Evolutionary conservation across 805 yeast species (phyloP).

Genomic region (Teunomyces tritomae): DNA sequence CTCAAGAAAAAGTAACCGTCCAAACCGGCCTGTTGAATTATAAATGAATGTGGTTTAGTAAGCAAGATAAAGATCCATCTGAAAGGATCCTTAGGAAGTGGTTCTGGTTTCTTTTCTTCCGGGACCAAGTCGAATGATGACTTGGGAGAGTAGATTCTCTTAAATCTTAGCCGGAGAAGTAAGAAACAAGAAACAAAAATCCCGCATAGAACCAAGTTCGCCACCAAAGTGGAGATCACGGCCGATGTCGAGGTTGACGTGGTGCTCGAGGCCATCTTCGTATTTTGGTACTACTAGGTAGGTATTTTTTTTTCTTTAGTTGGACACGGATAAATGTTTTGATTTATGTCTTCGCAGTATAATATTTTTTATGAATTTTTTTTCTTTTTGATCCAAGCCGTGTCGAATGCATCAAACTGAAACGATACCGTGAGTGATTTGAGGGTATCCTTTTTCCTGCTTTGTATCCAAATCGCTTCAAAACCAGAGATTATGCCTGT

Average conservation of each 20-base stretch:
- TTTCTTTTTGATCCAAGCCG: slow-evolving; percentile 5
- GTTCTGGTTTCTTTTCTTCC: slow-evolving; percentile 66
- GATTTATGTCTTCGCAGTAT: not conserved
- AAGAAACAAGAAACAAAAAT: slow-evolving; percentile 62
- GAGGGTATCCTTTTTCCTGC: too few species aligned
- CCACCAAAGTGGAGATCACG: slow-evolving; percentile 66
- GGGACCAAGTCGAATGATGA: slow-evolving; percentile 58
- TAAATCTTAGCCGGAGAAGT: slow-evolving; percentile 60
- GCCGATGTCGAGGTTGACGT: slow-evolving; percentile 62
- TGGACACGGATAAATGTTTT: not conserved
- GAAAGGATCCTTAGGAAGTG: slow-evolving; percentile 65
- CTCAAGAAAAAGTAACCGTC: slow-evolving; percentile 92
- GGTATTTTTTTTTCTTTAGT: not conserved
- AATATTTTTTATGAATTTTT: not conserved
- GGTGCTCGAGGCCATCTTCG: slow-evolving; percentile 9
- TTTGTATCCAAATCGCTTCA: too few species aligned
- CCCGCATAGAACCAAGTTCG: slow-evolving; percentile 66
- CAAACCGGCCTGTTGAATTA: slow-evolving; percentile 85
- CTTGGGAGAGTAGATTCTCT: slow-evolving; percentile 82
- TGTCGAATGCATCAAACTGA: not conserved
- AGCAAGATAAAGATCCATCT: slow-evolving; percentile 69
- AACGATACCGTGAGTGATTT: not conserved
- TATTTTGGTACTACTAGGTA: slow-evolving; percentile 15
- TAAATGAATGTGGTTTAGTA: slow-evolving; percentile 66
- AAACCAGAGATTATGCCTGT: too few species aligned